These are phyloP conservation scores for Arctium minus DNA, from an alignment of 129 eudicot species.

Conservation along the genomic window DNA sequence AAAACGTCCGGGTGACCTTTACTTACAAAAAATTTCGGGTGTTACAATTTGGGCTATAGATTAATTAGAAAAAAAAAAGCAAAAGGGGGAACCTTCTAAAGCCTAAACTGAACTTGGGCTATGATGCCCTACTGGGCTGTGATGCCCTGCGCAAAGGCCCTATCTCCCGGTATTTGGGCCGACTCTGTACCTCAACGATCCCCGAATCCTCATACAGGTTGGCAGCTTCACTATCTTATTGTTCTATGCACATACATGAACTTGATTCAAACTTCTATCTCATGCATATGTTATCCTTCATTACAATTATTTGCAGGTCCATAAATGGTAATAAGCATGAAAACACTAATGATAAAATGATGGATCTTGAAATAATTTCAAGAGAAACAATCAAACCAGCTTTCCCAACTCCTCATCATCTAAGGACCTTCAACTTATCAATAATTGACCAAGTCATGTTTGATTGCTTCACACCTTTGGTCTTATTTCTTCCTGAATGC, in stretches of 20 bases:
- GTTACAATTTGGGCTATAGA: no score
- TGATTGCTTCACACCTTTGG: constrained; percentile 12
- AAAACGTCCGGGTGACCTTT: no score
- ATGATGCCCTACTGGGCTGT: no score
- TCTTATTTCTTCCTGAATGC: constrained; percentile 14
- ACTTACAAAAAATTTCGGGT: no score
- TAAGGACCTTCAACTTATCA: constrained; percentile 26
- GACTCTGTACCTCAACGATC: no score
- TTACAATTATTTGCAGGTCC: not conserved
- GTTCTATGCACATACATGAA: not conserved
- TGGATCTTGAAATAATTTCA: constrained; percentile 25
- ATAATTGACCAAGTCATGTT: constrained; percentile 22
- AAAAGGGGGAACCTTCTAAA: no score
- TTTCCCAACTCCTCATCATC: constrained; percentile 28
- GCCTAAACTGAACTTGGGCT: no score
- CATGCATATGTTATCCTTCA: not conserved
- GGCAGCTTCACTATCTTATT: not conserved
- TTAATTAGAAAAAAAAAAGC: no score
- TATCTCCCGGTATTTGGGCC: no score
- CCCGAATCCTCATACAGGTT: not conserved
- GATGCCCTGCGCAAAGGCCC: no score
- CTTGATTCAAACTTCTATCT: not conserved
- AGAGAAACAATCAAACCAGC: constrained; percentile 26
- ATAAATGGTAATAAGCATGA: not conserved
- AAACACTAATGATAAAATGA: not conserved